Evolutionary conservation across 192 early-diverging fungal genomes (phyloP).

Genomic region (Backusella macrospora): DNA sequence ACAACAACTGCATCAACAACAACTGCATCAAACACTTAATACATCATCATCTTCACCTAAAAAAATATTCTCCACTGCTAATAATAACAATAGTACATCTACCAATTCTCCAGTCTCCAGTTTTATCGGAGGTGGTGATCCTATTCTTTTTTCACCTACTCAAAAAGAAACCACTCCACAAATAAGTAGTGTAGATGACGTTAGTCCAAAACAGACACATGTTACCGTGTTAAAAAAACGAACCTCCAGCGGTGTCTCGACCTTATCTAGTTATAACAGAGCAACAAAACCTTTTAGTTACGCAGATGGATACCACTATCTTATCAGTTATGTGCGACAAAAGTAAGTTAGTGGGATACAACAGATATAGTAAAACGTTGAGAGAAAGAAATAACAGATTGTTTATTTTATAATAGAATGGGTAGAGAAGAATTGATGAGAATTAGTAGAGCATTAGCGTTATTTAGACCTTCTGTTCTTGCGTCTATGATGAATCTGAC

Average conservation of each 20-base stretch:
- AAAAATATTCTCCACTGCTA: not conserved
- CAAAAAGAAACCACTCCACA: not conserved
- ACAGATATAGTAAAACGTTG: too few species aligned
- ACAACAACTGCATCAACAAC: not conserved
- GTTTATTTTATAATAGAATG: slow-evolving; percentile 61
- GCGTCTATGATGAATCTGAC: slow-evolving; percentile 93
- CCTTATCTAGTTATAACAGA: slow-evolving; percentile 61
- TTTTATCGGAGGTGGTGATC: not conserved
- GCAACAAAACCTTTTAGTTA: slow-evolving; percentile 90
- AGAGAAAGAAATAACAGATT: not conserved
- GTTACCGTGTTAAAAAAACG: not conserved
- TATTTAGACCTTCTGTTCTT: slow-evolving; percentile 92
- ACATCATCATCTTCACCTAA: slow-evolving; percentile 7
- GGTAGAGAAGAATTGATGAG: slow-evolving; percentile 86
- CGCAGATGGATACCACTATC: slow-evolving; percentile 90
- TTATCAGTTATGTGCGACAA: slow-evolving; percentile 75
- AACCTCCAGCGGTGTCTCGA: not conserved
- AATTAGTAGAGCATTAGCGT: slow-evolving; percentile 85
- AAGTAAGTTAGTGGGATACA: slow-evolving; percentile 40
- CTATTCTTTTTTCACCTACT: slow-evolving; percentile 12
- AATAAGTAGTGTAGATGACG: not conserved
- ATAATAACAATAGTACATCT: not conserved
- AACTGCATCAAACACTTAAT: not conserved
- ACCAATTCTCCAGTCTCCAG: not conserved
- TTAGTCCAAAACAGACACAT: not conserved